Evolutionary conservation across 768 basidiomycete genomes (phyloP).

Genomic region (Trichaptum fuscoviolaceum): DNA sequence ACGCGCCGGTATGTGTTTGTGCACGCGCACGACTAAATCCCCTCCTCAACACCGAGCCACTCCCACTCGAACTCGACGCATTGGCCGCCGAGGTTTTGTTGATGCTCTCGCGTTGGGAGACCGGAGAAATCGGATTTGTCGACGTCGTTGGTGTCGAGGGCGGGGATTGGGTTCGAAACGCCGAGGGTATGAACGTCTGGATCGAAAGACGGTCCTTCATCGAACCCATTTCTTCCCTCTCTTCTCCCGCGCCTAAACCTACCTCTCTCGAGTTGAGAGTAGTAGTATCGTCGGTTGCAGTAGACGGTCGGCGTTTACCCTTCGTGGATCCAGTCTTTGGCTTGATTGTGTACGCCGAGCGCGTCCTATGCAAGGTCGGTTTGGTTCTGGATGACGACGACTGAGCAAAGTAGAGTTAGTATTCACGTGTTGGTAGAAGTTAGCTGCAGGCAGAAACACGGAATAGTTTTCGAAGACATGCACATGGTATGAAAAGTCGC

Average conservation of each 20-base stretch:
- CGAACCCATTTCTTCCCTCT: background rate
- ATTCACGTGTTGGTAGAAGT: background rate
- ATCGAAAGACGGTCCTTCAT: background rate
- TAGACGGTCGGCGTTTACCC: background rate
- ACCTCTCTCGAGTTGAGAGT: background rate
- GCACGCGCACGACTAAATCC: background rate
- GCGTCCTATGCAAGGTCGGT: background rate
- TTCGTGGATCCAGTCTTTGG: background rate
- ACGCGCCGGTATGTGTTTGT: conserved; percentile 9
- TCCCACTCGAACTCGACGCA: background rate
- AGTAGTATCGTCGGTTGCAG: background rate
- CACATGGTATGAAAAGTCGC: background rate
- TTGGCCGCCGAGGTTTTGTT: background rate
- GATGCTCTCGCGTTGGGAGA: background rate
- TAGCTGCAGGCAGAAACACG: background rate
- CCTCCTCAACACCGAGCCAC: background rate
- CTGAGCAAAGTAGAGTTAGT: background rate
- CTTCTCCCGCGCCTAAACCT: background rate
- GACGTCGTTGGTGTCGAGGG: background rate
- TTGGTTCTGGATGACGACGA: background rate
- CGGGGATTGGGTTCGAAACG: background rate
- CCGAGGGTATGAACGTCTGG: background rate
- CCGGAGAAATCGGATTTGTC: background rate
- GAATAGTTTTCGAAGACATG: background rate
- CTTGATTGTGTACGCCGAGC: background rate